These are phyloP conservation scores for Neurospora hispaniola DNA, from an alignment of 495 filamentous ascomycete species.

Conservation along the genomic window DNA sequence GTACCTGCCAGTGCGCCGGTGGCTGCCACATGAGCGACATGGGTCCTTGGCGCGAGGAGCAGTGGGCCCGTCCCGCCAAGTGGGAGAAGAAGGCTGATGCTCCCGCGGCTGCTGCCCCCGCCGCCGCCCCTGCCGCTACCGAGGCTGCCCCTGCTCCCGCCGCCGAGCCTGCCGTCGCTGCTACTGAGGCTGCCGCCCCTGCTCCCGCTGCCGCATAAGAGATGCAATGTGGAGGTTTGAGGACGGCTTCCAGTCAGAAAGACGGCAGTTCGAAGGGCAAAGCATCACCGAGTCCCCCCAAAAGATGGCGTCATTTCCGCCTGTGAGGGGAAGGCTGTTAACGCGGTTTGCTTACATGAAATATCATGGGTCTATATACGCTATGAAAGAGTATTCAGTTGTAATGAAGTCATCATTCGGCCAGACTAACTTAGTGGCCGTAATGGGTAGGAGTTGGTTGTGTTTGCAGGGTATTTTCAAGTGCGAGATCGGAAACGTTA, in stretches of 20 bases:
- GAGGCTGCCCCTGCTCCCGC: conserved; percentile 5
- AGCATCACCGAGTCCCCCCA: background rate
- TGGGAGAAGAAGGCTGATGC: conserved; percentile 43
- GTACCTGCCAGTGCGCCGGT: conserved; percentile 67
- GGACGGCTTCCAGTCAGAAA: conserved; percentile 2
- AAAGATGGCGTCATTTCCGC: background rate
- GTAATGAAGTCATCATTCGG: background rate
- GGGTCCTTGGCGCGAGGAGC: conserved; percentile 80
- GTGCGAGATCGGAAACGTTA: background rate
- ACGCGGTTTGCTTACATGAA: background rate
- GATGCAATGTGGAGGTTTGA: background rate
- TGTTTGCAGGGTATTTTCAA: background rate
- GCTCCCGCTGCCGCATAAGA: conserved; percentile 24
- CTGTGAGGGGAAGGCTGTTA: background rate
- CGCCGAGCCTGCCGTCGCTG: conserved; percentile 1
- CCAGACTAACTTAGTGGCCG: background rate
- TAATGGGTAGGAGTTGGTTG: background rate
- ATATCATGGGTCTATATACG: background rate
- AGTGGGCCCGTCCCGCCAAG: conserved; percentile 60
- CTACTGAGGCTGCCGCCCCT: conserved; percentile 14
- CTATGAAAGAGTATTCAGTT: background rate
- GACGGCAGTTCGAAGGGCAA: background rate
- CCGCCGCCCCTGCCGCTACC: conserved; percentile 8
- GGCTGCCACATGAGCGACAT: conserved; percentile 82
- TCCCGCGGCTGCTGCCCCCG: conserved; percentile 7